These are phyloP conservation scores for Halocafeteria seosinensis DNA, from an alignment of 108 stramenopile species.

Conservation along the genomic window DNA sequence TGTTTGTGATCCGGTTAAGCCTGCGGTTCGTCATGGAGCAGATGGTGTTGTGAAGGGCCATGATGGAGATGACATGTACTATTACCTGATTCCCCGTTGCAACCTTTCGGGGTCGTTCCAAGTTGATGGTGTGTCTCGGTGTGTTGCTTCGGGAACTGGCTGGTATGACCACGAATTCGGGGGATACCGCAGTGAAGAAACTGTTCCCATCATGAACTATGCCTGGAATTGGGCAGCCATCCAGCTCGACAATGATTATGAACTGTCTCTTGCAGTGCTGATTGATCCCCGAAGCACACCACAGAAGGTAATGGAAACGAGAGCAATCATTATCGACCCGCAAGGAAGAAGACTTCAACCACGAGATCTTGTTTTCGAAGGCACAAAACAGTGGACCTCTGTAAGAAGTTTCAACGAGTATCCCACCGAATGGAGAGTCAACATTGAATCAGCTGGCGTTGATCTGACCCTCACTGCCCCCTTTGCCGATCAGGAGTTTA, in stretches of 20 bases:
- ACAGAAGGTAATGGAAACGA: slow-evolving; percentile 1
- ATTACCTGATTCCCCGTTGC: slow-evolving; percentile 15
- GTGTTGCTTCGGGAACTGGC: background rate
- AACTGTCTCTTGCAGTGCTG: background rate
- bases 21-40: slow-evolving; percentile 9
- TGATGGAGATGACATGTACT: slow-evolving; percentile 18
- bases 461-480: slow-evolving; percentile 3
- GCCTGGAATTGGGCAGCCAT: slow-evolving; percentile 15
- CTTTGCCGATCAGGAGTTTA: slow-evolving; percentile 11
- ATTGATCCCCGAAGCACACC: background rate
- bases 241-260: slow-evolving; percentile 10
- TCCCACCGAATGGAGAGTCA: background rate
- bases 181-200: background rate
- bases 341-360: background rate
- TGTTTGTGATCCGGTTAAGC: background rate
- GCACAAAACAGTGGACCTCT: slow-evolving; percentile 6
- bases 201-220: background rate
- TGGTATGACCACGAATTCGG: slow-evolving; percentile 23
- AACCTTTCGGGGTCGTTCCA: background rate
- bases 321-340: slow-evolving; percentile 7
- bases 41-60: slow-evolving; percentile 16
- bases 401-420: slow-evolving; percentile 5
- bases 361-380: background rate
- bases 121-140: background rate
- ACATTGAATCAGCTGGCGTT: background rate